Evolutionary conservation across 1,284 basidiomycete genomes (phyloP), one percentile per base, ranked within the genome.

Genomic region (Ganoderma leucocontextum): DNA sequence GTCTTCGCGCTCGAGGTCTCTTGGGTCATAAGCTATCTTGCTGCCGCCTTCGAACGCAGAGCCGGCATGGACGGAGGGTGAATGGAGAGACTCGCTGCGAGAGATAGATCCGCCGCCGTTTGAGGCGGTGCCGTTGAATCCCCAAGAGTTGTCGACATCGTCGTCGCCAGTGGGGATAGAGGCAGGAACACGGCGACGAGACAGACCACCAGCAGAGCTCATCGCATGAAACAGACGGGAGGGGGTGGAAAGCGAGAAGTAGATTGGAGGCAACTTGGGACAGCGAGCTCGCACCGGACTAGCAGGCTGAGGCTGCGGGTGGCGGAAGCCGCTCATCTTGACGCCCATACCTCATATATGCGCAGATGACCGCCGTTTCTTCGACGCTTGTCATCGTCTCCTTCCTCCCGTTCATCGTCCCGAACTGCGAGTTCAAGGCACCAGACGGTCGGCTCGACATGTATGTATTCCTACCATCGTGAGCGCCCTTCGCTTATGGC

Each of bases 1-100:
- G 60, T 87, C 88, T 60, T 90, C 90, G 75, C 91, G 86, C 74
- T 92, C 89, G 73, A 98, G 82, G 82, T 99, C 98, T 66, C 96
- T 84, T 0, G 97, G 97, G 83, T 99, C 97, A 78, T 88, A 99
- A 1, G 97, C 97, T 75, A 99, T 89, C 82, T 92, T 95, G 75
- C 86, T 89, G 42, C 95, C 89, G 57, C 94, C 92, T 72, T 92
- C 91, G 72, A 96, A 91, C 1, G 94, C 93, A 13, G 91, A 93
- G 53, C 93, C 92, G 0, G 90, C 91, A 76, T 87, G 86, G n/a
- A 80, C 78, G 36, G 73, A 49, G 10, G 75, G 72, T 10, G 72
- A 67, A 15, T 68, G 70, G 25, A 72, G 68, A 3, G 75, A 64
- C 71, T 72, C 62, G 63, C 70, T 68, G 63, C 71, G 67, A 71